Evolutionary conservation across 106 monocot genomes (phyloP), one percentile per base, ranked within the genome.

Genomic region (Platanthera guangdongensis): DNA sequence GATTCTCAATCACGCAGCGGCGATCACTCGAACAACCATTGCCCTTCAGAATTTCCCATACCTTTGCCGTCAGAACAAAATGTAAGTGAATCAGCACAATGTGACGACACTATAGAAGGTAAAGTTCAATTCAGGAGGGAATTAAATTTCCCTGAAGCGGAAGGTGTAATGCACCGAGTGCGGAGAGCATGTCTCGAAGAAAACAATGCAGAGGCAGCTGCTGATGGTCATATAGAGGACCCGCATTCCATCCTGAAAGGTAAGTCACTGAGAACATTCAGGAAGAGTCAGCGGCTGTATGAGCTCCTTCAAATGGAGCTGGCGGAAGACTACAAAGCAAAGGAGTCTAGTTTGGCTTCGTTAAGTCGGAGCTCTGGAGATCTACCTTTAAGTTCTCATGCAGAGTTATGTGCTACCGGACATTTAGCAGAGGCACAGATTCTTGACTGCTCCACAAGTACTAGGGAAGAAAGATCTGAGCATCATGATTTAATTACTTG

Each of bases 241-340:
- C 22, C 72, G 15, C 51, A 67, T 80, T 47, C 6, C 14, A 19
- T 3, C 18, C 70, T 62, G 53, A 54, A 32, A 74, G 55, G 22
- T 7, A 84, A 73, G 47, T 62, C 76, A 70, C 21, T 51, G 9
- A 78, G 74, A 0, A 74, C 72, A 50, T 60, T 22, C 15, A 89
- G 79, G 77, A 93, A 83, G 81, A 89, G 91, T 82, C 83, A 81
- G 81, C 79, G 93, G 5, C 91, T 97, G 54, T 97, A 78, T 72
- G 97, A 97, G 82, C 88, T 97, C 18, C 91, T 97, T 77, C 86
- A 91, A 84, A 88, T 97, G 86, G 93, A 97, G 76, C 78, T 87
- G 28, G 71, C 86, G 52, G 90, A 87, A 81, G 90, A 91, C 32
- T 71, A 57, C 47, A 73, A 81, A 73, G 62, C 15, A 4, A 84